phyloP scores from a whole-genome alignment of 2,329 filamentous ascomycete genomes.

The Bipolaris bicolor region DNA sequence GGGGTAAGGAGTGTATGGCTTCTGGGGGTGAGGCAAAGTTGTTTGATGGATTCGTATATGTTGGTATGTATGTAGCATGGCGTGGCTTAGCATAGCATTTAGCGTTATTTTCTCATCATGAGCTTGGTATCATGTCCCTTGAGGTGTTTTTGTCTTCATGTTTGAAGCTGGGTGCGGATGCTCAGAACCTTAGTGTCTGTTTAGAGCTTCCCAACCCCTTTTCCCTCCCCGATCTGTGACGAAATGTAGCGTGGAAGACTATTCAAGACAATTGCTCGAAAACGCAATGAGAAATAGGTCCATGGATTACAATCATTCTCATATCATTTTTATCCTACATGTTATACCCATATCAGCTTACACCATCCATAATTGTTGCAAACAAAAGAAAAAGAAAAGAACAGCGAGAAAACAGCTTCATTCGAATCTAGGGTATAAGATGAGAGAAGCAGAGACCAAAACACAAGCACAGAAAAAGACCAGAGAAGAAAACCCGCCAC shows the following conservation, averaged over 20 bases:
- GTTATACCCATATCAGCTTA: not conserved
- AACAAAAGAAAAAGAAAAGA: not conserved
- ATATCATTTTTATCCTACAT: not conserved
- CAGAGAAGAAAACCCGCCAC: conserved; percentile 3
- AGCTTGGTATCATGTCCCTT: not conserved
- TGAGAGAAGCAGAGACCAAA: conserved; percentile 1
- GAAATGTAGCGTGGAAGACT: no score
- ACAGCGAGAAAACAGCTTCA: conserved; percentile 10
- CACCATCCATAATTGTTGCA: not conserved
- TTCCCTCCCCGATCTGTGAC: not conserved
- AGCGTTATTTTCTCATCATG: not conserved
- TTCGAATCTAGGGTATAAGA: conserved; percentile 23
- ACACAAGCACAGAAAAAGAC: not conserved
- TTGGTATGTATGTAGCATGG: conserved; percentile 9
- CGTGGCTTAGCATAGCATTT: conserved; percentile 17
- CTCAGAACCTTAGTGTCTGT: not conserved
- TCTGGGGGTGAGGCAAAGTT: not conserved
- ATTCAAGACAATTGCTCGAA: no score
- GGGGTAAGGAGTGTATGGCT: conserved; percentile 16
- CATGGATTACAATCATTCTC: not conserved
- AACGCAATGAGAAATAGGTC: no score
- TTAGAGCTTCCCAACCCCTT: not conserved
- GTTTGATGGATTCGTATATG: not conserved
- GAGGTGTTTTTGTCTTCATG: not conserved
- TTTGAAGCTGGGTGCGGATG: not conserved